Conservation (phyloP, 2,329 filamentous ascomycete genomes). For the Talaromyces atroroseus region DNA sequence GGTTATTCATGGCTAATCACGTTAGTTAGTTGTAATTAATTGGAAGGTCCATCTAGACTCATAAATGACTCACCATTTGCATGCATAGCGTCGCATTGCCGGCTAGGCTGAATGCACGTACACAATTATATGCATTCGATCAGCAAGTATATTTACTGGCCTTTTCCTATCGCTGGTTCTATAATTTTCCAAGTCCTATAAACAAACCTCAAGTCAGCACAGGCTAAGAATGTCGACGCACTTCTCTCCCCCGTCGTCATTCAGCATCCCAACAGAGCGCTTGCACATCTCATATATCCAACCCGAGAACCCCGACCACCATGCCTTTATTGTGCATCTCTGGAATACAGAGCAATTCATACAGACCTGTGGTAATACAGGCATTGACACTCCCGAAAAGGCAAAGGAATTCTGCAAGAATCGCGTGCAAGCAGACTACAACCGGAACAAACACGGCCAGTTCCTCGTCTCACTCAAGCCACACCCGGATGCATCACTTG, state of each 20-base stretch:
- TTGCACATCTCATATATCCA: constrained; percentile 12
- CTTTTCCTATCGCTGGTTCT: too few relatives aligned
- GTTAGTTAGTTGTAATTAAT: too few relatives aligned
- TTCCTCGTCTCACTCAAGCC: constrained; percentile 12
- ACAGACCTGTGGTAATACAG: constrained; percentile 2
- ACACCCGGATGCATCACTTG: not conserved
- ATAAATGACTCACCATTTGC: not conserved
- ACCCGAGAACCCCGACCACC: constrained; percentile 6
- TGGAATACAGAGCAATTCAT: constrained; percentile 9
- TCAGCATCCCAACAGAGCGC: constrained; percentile 12
- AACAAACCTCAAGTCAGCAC: too few relatives aligned
- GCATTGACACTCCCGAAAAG: constrained; percentile 10
- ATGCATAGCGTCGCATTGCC: not conserved
- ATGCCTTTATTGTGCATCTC: constrained; percentile 8
- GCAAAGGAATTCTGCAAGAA: constrained; percentile 6
- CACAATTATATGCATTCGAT: not conserved
- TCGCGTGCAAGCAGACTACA: constrained; percentile 9
- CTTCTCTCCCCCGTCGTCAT: constrained; percentile 5
- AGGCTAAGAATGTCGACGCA: not conserved
- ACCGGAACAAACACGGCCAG: constrained; percentile 8
- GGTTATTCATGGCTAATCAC: too few relatives aligned
- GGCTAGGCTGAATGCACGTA: not conserved
- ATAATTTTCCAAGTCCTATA: too few relatives aligned
- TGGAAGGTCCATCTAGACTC: not conserved
- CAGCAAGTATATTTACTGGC: not conserved